Evolutionary conservation across 2,329 filamentous ascomycete genomes (phyloP), one percentile per base, ranked within the genome.

Genomic region (Aureobasidium leucospermi): DNA sequence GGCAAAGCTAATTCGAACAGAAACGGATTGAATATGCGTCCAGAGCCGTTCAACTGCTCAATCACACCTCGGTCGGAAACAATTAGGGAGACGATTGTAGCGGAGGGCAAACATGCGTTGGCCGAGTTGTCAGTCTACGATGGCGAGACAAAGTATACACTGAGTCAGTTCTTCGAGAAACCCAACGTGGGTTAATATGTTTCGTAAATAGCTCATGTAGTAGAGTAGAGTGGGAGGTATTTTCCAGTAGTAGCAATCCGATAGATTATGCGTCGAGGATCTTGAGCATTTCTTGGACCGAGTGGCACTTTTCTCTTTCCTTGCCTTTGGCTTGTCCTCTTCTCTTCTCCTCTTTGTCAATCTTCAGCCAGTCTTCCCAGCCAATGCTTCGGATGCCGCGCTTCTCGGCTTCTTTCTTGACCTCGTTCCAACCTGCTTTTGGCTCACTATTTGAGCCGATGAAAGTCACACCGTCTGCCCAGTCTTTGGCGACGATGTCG

Each of bases 301-400:
- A 77, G 7, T 71, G 73, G 66, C 85, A 80, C 70, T 87, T 87
- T 72, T 93, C 89, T 64, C 94, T 82, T 67, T 85, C 81, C 72
- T 96, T 97, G 0, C 91, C 92, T 56, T 75, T 79, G 48, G 70
- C 70, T 61, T 78, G 73, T 0, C 94, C 94, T 51, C 79, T 81
- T 59, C 83, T 77, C 66, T 78, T 84, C 74, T 99, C 94, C 3
- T 80, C 85, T n/a, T 75, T 73, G 72, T 99, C 91, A 63, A 99
- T 96, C 63, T 76, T 85, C 72, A 84, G 78, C 94, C 94, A 99
- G 65, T 95, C 89, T 28, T 83, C 73, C 94, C 94, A 99, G 49
- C 79, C 83, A 16, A 96, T 86, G 13, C 84, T 80, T 58, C 79
- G 79, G 4, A 86, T 78, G 1, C 82, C 82, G 61, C 77, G 76